Evolutionary conservation across 2,329 filamentous ascomycete genomes (phyloP).

Genomic region (Zymoseptoria ardabiliae): DNA sequence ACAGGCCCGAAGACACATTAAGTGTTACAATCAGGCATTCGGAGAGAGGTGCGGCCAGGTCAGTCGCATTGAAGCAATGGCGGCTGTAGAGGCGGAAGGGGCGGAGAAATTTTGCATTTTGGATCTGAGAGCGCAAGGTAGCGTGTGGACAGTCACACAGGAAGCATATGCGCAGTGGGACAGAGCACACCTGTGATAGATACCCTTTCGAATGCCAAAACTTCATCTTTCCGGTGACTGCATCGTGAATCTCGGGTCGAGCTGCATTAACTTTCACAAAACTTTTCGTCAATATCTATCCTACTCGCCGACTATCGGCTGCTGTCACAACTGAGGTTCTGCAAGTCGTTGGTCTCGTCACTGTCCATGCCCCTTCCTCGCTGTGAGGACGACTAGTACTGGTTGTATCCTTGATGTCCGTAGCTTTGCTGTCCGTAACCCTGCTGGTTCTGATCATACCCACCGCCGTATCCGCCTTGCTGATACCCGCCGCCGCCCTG

Average conservation of each 20-base stretch:
- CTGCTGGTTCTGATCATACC: conserved; percentile 15
- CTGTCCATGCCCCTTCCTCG: background rate
- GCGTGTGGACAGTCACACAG: background rate
- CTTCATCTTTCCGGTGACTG: background rate
- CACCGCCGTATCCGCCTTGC: conserved; percentile 9
- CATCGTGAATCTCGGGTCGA: background rate
- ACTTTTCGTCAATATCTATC: background rate
- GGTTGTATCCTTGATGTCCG: background rate
- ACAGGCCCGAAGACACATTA: background rate
- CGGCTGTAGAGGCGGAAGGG: background rate
- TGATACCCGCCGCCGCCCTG: conserved; percentile 21
- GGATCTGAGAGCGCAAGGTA: background rate
- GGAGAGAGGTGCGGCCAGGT: background rate
- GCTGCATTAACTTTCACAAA: background rate
- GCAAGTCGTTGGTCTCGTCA: background rate
- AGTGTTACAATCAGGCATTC: background rate
- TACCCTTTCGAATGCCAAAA: background rate
- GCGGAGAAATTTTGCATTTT: background rate
- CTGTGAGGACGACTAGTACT: background rate
- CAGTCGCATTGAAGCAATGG: background rate
- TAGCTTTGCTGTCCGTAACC: background rate
- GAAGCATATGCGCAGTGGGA: background rate
- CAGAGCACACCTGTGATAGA: background rate
- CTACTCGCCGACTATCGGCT: background rate
- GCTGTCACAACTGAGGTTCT: background rate